Conservation (phyloP, 192 early-diverging fungal species). For the Podila verticillata region DNA sequence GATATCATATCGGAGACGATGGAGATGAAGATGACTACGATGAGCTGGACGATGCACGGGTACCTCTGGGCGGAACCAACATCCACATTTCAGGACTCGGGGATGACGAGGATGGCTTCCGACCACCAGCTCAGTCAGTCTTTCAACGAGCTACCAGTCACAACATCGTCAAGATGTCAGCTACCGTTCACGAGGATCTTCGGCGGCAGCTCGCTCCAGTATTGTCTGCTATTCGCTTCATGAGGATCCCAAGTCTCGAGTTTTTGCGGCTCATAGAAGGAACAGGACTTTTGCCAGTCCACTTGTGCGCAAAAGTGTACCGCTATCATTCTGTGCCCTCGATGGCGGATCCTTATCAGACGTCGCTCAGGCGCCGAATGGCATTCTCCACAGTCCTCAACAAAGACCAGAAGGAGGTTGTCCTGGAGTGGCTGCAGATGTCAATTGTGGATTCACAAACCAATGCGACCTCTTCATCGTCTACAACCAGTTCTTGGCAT, state of each 20-base stretch:
- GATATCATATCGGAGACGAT: slow-evolving; percentile 4
- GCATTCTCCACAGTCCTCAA: slow-evolving; percentile 37
- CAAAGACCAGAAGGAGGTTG: slow-evolving; percentile 38
- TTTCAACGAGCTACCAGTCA: slow-evolving; percentile 15
- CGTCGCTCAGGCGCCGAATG: slow-evolving; percentile 32
- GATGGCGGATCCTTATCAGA: slow-evolving; percentile 40
- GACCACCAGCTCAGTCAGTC: slow-evolving; percentile 21
- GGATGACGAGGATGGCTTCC: slow-evolving; percentile 29
- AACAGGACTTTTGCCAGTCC: slow-evolving; percentile 30
- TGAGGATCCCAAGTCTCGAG: slow-evolving; percentile 34
- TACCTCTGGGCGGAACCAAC: not conserved
- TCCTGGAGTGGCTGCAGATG: slow-evolving; percentile 28
- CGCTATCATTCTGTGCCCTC: slow-evolving; percentile 47
- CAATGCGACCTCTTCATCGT: not conserved
- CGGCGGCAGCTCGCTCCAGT: slow-evolving; percentile 14
- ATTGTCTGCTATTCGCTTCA: slow-evolving; percentile 30
- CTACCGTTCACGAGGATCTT: slow-evolving; percentile 31
- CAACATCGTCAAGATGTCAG: slow-evolving; percentile 13
- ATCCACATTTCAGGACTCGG: not conserved
- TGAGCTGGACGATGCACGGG: not conserved
- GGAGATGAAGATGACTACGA: slow-evolving; percentile 3
- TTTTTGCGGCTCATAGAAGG: slow-evolving; percentile 43
- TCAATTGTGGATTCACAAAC: not conserved
- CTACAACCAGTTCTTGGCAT: not conserved
- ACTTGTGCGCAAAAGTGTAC: slow-evolving; percentile 40